Evolutionary conservation across 2,329 filamentous ascomycete genomes (phyloP), one percentile per base, ranked within the genome.

Genomic region (Penicillium oxalicum): DNA sequence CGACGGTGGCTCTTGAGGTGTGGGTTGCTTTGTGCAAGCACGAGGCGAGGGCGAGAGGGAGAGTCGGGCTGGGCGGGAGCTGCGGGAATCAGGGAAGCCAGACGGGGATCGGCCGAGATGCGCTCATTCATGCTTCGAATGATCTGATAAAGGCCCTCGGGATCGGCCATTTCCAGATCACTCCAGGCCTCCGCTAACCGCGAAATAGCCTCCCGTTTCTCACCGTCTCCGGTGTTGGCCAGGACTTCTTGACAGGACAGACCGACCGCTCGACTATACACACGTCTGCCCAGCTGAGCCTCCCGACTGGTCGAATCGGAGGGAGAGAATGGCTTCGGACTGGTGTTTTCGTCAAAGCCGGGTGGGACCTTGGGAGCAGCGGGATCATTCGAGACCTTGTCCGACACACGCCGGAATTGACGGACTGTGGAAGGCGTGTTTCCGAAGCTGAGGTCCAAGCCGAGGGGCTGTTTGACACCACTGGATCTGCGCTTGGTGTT

Each of bases 341-440:
- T 66, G 11, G 54, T 54, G 51, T 74, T 75, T 42, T 72, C 73
- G 47, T 73, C 69, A 41, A 62, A 60, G 2, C 57, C 65, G 4
- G 57, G 56, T 8, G 60, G 55, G 29, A 59, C 58, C 38, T 61
- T 64, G 5, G 58, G 51, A 2, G 53, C 45, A 1, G 57, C 53
- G 13, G 57, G 47, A 26, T 64, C 60, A 9, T 45, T 48, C 3
- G 61, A 24, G 76, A 82, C 58, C 77, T 75, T 74, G 60, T 88
- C 87, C 0, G 91, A 93, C 0, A 95, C 89, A 25, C 91, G 83
- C 55, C 88, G 87, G 74, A 96, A 97, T 45, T 95, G 84, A 47
- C 91, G 85, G 57, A 95, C 88, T 12, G 91, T 95, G 1, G 91
- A 96, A 1, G 88, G 88, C 6, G 85, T 87, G 68, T 97, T 97